A percentile compares a stretch with the other conserved stretches of the same genome.
phyloP scores from a whole-genome alignment of 148 eudicot species.

The Agrostemma githago region DNA sequence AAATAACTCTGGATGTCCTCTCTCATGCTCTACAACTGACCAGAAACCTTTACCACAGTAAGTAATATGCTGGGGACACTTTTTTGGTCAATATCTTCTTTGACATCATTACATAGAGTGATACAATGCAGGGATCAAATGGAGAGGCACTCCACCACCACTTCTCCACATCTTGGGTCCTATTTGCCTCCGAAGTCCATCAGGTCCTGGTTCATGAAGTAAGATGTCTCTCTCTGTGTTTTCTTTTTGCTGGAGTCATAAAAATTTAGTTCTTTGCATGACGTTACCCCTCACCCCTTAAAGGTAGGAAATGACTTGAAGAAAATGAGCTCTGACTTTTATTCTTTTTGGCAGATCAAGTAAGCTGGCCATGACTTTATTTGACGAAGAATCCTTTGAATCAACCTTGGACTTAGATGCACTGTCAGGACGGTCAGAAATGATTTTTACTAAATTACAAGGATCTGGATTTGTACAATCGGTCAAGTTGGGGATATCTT shows the following conservation, averaged over 20 bases:
- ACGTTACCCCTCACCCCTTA: background rate
- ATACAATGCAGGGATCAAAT: conserved; percentile 55
- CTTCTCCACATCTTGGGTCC: conserved; percentile 59
- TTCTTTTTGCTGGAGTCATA: background rate
- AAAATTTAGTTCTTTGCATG: background rate
- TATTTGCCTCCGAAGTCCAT: conserved; percentile 67
- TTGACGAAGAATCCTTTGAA: conserved; percentile 57
- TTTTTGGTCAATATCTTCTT: conserved; percentile 11
- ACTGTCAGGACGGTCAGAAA: conserved; percentile 81
- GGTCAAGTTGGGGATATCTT: conserved; percentile 73
- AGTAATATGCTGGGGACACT: conserved; percentile 1
- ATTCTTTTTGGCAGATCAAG: conserved; percentile 48
- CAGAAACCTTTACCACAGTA: conserved; percentile 68
- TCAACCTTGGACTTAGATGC: conserved; percentile 82
- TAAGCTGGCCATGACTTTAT: conserved; percentile 52
- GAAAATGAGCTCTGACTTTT: conserved; percentile 2
- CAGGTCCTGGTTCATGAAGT: conserved; percentile 90
- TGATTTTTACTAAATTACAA: conserved; percentile 52
- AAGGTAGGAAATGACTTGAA: background rate
- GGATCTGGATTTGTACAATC: conserved; percentile 36
- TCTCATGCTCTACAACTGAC: conserved; percentile 57
- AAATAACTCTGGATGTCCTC: conserved; percentile 53
- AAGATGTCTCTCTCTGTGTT: conserved; percentile 26
- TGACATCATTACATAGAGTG: conserved; percentile 1
- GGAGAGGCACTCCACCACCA: conserved; percentile 35